Evolutionary conservation across 345 rosid species (phyloP).

Genomic region (Cardamine resedifolia): DNA sequence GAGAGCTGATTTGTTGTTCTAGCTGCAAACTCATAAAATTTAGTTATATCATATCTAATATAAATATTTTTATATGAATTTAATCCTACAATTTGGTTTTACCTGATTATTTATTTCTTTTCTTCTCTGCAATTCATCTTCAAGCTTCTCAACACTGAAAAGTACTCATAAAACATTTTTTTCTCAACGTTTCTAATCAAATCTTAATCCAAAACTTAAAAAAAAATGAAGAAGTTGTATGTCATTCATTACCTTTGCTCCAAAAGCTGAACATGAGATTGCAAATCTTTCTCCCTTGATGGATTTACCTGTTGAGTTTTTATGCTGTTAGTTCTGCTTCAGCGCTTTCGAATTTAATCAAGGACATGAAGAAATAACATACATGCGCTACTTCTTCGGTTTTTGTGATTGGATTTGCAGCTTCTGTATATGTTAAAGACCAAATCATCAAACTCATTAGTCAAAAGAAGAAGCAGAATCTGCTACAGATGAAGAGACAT

Average conservation of each 20-base stretch:
- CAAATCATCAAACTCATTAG: constrained; percentile 30
- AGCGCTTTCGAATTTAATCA: not conserved
- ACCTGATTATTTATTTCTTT: constrained; percentile 69
- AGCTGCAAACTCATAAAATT: constrained; percentile 18
- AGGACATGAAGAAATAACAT: not conserved
- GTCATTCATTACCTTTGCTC: constrained; percentile 71
- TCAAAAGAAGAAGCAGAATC: constrained; percentile 39
- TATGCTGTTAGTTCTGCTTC: not conserved
- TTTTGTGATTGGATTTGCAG: constrained; percentile 5
- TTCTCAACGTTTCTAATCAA: constrained; percentile 1
- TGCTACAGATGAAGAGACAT: constrained; percentile 34
- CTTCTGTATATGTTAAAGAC: constrained; percentile 15
- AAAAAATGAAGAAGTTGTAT: not conserved
- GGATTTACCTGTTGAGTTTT: constrained; percentile 46
- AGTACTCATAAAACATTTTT: constrained; percentile 14
- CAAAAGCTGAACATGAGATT: constrained; percentile 55
- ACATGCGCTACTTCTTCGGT: constrained; percentile 24
- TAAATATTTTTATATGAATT: not conserved
- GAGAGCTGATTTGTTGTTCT: constrained; percentile 22
- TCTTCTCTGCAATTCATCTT: constrained; percentile 72
- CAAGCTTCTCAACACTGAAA: constrained; percentile 62
- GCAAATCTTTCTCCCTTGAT: constrained; percentile 66
- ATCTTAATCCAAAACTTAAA: not conserved
- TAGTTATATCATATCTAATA: not conserved
- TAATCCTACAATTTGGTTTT: not conserved